Evolutionary conservation across 495 filamentous ascomycete species (phyloP).

Genomic region (Podospora pseudopauciseta): DNA sequence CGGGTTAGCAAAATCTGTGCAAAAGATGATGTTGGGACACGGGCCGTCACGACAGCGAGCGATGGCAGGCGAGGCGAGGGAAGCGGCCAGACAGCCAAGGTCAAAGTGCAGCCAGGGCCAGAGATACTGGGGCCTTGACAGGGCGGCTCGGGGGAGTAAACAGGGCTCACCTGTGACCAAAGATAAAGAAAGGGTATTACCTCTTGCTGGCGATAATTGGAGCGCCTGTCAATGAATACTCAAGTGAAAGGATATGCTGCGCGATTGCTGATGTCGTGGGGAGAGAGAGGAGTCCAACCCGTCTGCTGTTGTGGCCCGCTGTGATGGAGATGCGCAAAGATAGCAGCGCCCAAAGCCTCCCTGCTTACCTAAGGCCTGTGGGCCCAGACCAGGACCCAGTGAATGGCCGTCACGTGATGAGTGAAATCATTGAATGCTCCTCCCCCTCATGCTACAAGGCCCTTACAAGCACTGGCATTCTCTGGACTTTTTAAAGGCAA

Average conservation of each 20-base stretch:
- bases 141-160: background rate
- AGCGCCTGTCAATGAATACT: constrained; percentile 31
- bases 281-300: constrained; percentile 7
- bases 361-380: background rate
- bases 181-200: constrained; percentile 28
- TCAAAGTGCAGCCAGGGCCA: background rate
- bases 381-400: background rate
- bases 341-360: background rate
- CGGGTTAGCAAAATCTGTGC: constrained; percentile 15
- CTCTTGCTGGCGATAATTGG: constrained; percentile 28
- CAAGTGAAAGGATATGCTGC: constrained; percentile 29
- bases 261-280: constrained; percentile 14
- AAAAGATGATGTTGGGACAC: background rate
- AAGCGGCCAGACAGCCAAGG: background rate
- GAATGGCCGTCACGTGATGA: background rate
- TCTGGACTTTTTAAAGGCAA: too few relatives aligned
- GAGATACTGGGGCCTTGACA: background rate
- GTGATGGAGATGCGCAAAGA: background rate
- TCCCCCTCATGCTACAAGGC: too few relatives aligned
- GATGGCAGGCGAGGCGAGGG: constrained; percentile 1
- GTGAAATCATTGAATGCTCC: background rate
- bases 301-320: constrained; percentile 26
- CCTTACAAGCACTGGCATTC: too few relatives aligned
- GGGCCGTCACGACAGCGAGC: background rate
- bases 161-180: constrained; percentile 19